A percentile compares a stretch with the other conserved stretches of the same genome.
Evolutionary conservation across 2,329 filamentous ascomycete species (phyloP).

Genomic region (Ascochyta fabae): DNA sequence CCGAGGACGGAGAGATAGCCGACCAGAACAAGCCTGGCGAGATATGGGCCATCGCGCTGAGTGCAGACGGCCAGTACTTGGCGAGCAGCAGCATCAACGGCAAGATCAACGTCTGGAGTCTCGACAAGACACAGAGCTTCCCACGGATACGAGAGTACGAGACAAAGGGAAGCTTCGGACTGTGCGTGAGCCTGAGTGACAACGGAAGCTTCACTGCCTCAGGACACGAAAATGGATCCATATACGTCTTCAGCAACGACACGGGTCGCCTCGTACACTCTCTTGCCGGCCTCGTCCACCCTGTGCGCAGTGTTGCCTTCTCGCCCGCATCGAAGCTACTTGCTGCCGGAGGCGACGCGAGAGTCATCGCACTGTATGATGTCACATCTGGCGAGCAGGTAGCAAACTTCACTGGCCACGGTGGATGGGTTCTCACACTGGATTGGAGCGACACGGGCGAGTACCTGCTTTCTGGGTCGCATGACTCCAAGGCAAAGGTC

Average conservation of each 20-base stretch:
- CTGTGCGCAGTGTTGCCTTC: conserved; percentile 85
- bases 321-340: conserved; percentile 84
- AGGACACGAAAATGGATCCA: conserved; percentile 87
- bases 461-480: conserved; percentile 84
- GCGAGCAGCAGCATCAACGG: conserved; percentile 90
- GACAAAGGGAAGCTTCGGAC: conserved; percentile 90
- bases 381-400: conserved; percentile 92
- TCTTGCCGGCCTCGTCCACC: conserved; percentile 83
- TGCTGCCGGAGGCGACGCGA: conserved; percentile 87
- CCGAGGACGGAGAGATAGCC: conserved; percentile 55
- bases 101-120: conserved; percentile 86
- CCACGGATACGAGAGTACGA: conserved; percentile 82
- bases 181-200: conserved; percentile 78
- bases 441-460: conserved; percentile 96
- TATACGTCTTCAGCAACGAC: conserved; percentile 96
- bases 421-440: conserved; percentile 86
- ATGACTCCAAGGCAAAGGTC: conserved; percentile 94
- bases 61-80: conserved; percentile 80
- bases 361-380: conserved; percentile 90
- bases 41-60: conserved; percentile 87
- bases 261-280: conserved; percentile 85
- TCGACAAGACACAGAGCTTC: conserved; percentile 56
- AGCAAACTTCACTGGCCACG: conserved; percentile 79
- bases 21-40: conserved; percentile 69
- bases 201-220: conserved; percentile 89